phyloP scores from a whole-genome alignment of 2,329 filamentous ascomycete genomes.

The Penicillium frequentans region DNA sequence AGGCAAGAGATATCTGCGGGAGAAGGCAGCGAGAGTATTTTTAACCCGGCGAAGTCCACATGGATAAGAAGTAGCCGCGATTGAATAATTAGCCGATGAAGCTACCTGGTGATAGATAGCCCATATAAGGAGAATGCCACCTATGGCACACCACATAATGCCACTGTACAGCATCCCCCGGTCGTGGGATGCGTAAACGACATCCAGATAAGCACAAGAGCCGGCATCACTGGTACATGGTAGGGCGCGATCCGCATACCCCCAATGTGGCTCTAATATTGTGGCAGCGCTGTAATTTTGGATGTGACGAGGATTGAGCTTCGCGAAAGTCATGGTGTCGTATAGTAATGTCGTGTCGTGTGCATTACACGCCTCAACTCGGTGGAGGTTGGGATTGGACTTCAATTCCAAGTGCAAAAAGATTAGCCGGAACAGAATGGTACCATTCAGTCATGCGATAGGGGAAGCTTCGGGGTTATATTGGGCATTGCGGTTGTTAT shows the following conservation, averaged over 20 bases:
- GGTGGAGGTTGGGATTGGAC: neutral
- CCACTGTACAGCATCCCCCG: constrained; percentile 56
- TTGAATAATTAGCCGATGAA: neutral
- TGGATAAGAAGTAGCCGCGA: neutral
- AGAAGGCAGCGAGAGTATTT: constrained; percentile 29
- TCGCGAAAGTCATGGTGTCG: constrained; percentile 9
- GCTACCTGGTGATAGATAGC: constrained; percentile 9
- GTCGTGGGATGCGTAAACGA: constrained; percentile 56
- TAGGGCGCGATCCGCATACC: constrained; percentile 53
- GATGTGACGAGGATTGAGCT: constrained; percentile 39
- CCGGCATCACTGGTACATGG: constrained; percentile 60
- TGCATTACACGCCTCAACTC: too few relatives aligned
- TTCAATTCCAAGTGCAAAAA: neutral
- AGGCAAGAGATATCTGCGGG: constrained; percentile 59
- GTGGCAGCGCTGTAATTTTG: constrained; percentile 47
- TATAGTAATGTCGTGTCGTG: neutral
- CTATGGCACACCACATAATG: constrained; percentile 58
- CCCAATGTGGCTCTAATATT: constrained; percentile 54
- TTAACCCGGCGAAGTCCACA: constrained; percentile 7
- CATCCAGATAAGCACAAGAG: constrained; percentile 59
- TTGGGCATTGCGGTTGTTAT: neutral
- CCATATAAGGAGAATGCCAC: constrained; percentile 49
- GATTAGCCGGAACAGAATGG: neutral
- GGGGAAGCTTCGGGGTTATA: neutral
- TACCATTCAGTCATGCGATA: neutral